phyloP scores from a whole-genome alignment of 306 rosid species.

The Inga leiocalycina region DNA sequence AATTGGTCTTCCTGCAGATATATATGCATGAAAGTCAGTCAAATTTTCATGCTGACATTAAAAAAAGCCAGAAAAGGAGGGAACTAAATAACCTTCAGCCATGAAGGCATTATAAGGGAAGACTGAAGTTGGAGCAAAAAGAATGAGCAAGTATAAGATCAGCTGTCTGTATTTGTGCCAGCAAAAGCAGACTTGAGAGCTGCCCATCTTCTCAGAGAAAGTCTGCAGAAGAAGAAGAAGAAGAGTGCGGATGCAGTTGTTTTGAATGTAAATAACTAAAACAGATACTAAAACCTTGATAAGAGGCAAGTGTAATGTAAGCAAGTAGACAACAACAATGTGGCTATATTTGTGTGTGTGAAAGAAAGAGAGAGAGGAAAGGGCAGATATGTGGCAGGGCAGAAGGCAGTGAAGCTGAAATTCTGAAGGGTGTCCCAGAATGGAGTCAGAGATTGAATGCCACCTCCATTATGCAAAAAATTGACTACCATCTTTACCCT shows the following conservation, averaged over 20 bases:
- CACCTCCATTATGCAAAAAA: conserved; percentile 55
- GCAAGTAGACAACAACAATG: conserved; percentile 36
- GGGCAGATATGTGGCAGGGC: conserved; percentile 44
- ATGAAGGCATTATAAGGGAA: conserved; percentile 41
- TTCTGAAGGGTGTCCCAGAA: conserved; percentile 42
- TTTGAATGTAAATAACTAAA: conserved; percentile 29
- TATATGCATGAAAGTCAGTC: conserved; percentile 14
- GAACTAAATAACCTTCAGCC: conserved; percentile 58
- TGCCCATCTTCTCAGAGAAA: conserved; percentile 53
- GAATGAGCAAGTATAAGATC: conserved; percentile 40
- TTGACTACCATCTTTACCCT: conserved; percentile 10
- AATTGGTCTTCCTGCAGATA: conserved; percentile 62
- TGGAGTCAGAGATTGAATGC: conserved; percentile 68
- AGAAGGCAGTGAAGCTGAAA: conserved; percentile 48
- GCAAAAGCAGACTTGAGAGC: conserved; percentile 44
- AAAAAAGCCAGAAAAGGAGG: neutral
- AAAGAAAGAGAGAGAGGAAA: conserved; percentile 8
- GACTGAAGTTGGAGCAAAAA: conserved; percentile 53
- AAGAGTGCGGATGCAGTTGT: conserved; percentile 28
- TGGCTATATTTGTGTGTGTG: conserved; percentile 10
- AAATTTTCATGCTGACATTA: neutral
- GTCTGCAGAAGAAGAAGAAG: conserved; percentile 29
- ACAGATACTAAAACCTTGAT: conserved; percentile 37
- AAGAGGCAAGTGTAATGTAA: conserved; percentile 29
- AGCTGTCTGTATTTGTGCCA: conserved; percentile 51